Percentiles rank a stretch among this genome's conserved stretches.
These are phyloP conservation scores for Aspergillus versicolor DNA, from an alignment of 2,329 filamentous ascomycete species.

Conservation along the genomic window DNA sequence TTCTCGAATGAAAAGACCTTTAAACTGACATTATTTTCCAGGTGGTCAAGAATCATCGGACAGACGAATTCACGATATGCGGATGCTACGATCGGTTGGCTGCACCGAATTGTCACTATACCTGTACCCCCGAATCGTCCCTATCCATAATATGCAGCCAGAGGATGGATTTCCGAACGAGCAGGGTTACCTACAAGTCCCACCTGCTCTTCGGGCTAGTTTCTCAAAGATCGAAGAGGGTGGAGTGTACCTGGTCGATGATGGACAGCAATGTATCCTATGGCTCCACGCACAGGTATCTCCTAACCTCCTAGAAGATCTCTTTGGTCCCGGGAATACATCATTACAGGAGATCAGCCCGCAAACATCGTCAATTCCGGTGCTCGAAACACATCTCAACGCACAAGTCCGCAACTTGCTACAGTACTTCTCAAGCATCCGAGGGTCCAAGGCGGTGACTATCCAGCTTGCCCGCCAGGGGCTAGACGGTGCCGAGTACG, in stretches of 20 bases:
- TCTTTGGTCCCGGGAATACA: constrained; percentile 76
- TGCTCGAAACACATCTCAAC: constrained; percentile 88
- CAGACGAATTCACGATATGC: constrained; percentile 84
- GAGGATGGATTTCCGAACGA: constrained; percentile 92
- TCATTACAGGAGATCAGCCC: constrained; percentile 76
- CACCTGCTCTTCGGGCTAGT: constrained; percentile 74
- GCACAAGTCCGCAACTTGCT: constrained; percentile 92
- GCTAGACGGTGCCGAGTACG: constrained; percentile 91
- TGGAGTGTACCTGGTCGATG: constrained; percentile 91
- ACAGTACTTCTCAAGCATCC: constrained; percentile 75
- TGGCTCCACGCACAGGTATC: constrained; percentile 94
- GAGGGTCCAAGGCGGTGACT: constrained; percentile 83
- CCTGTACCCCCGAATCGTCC: constrained; percentile 90
- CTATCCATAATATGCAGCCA: constrained; percentile 83
- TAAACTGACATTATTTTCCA: constrained; percentile 22
- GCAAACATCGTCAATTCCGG: constrained; percentile 74
- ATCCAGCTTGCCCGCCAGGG: constrained; percentile 91
- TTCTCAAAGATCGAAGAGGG: constrained; percentile 89
- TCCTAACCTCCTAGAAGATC: constrained; percentile 83
- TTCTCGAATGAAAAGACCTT: neutral
- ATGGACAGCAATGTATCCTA: constrained; percentile 85
- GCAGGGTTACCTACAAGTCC: constrained; percentile 83
- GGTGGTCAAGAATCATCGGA: constrained; percentile 88
- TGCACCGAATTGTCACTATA: constrained; percentile 83
- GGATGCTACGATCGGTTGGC: constrained; percentile 86